phyloP scores from a whole-genome alignment of 805 yeast genomes.

The Cyberlindnera americana region DNA sequence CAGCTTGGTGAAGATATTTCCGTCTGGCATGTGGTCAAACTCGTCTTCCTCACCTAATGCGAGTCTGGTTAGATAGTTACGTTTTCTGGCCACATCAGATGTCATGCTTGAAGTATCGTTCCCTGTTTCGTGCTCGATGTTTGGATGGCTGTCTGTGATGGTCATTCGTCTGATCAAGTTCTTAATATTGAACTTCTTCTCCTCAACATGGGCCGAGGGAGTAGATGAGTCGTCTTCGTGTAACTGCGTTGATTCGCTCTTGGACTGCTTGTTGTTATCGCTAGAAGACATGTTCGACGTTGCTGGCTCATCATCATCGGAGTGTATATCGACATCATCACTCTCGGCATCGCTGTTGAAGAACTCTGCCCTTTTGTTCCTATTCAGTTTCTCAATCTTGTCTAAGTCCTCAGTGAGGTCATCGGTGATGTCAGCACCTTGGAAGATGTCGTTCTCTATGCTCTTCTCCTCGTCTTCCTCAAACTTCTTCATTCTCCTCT shows the following conservation, averaged over 20 bases:
- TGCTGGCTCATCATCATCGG: conserved; percentile 9
- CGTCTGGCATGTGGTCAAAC: conserved; percentile 26
- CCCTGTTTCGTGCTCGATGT: too few species aligned
- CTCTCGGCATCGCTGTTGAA: conserved; percentile 16
- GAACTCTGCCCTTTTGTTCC: conserved; percentile 15
- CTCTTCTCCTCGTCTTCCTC: conserved; percentile 11
- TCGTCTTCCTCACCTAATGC: conserved; percentile 23
- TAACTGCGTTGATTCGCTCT: neutral
- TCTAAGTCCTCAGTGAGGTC: conserved; percentile 5
- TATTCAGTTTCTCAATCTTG: conserved; percentile 16
- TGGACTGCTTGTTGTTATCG: neutral
- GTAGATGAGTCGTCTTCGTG: conserved; percentile 1
- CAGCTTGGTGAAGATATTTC: conserved; percentile 28
- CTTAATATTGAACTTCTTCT: conserved; percentile 13
- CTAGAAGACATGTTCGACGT: neutral
- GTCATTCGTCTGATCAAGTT: conserved; percentile 20
- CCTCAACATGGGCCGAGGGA: conserved; percentile 2
- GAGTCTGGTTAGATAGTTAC: conserved; percentile 14
- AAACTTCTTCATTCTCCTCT: conserved; percentile 22
- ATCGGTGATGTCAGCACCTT: conserved; percentile 7
- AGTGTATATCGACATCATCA: conserved; percentile 3
- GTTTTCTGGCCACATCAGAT: conserved; percentile 7
- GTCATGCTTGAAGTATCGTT: conserved; percentile 6
- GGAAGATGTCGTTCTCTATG: neutral
- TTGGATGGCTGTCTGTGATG: conserved; percentile 5